Evolutionary conservation across 495 filamentous ascomycete genomes (phyloP).

Genomic region (Daldinia grandis): DNA sequence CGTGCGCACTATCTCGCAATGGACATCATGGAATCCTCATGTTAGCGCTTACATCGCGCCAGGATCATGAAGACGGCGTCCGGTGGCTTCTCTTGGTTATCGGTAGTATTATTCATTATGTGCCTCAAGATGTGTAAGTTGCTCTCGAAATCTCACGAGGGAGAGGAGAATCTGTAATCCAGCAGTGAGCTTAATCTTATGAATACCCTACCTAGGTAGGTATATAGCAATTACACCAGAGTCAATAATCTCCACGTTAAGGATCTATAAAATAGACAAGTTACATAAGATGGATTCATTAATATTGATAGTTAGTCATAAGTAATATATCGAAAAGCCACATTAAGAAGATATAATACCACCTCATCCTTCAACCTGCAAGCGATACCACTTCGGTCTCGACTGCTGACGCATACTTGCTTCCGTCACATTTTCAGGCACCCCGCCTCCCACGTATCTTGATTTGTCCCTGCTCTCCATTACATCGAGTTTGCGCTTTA

Average conservation of each 20-base stretch:
- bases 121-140: background rate
- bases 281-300: constrained; percentile 5
- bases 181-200: background rate
- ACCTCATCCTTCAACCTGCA: constrained; percentile 16
- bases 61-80: background rate
- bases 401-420: constrained; percentile 24
- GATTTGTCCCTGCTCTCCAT: background rate
- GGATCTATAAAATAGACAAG: background rate
- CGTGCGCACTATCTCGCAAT: background rate
- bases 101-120: background rate
- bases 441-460: constrained; percentile 11
- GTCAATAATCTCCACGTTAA: background rate
- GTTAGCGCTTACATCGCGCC: background rate
- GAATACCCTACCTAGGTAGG: no score
- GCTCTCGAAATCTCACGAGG: background rate
- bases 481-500: background rate
- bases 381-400: constrained; percentile 5
- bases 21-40: background rate
- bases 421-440: constrained; percentile 18
- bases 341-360: constrained; percentile 29
- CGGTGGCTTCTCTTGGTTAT: background rate
- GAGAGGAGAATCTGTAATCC: background rate
- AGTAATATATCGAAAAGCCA: constrained; percentile 6
- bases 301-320: constrained; percentile 2
- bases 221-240: background rate